phyloP scores from a whole-genome alignment of 495 filamentous ascomycete genomes.

The Neurospora sp. region DNA sequence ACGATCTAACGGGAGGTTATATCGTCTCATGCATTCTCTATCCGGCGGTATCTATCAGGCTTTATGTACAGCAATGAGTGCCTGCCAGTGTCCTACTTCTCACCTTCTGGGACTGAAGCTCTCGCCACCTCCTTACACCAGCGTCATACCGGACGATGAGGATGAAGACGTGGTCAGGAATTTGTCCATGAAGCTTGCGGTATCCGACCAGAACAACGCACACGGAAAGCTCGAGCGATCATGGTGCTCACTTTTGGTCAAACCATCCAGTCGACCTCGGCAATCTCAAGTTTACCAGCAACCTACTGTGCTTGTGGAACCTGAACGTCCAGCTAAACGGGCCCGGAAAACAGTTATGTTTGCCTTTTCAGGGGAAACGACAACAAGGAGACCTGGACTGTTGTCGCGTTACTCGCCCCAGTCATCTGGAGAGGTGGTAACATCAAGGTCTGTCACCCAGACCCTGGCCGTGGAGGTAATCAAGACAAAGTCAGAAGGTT shows the following conservation, averaged over 20 bases:
- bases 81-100: slow-evolving; percentile 17
- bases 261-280: neutral
- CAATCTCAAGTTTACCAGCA: neutral
- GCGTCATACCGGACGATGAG: slow-evolving; percentile 13
- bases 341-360: neutral
- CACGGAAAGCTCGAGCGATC: neutral
- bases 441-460: neutral
- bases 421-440: neutral
- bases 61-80: slow-evolving; percentile 16
- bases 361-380: neutral
- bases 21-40: slow-evolving; percentile 18
- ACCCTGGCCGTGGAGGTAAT: neutral
- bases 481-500: rapidly evolving
- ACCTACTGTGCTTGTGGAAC: neutral
- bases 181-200: neutral
- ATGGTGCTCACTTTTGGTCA: neutral
- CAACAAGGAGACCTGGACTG: neutral
- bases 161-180: neutral
- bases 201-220: neutral
- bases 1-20: slow-evolving; percentile 13
- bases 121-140: neutral
- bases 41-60: slow-evolving; percentile 25
- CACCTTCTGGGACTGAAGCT: slow-evolving; percentile 11
- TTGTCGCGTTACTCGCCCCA: neutral
- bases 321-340: neutral